These are phyloP conservation scores for Jatropha multifida DNA, from an alignment of 441 rosid genomes.

Conservation along the genomic window DNA sequence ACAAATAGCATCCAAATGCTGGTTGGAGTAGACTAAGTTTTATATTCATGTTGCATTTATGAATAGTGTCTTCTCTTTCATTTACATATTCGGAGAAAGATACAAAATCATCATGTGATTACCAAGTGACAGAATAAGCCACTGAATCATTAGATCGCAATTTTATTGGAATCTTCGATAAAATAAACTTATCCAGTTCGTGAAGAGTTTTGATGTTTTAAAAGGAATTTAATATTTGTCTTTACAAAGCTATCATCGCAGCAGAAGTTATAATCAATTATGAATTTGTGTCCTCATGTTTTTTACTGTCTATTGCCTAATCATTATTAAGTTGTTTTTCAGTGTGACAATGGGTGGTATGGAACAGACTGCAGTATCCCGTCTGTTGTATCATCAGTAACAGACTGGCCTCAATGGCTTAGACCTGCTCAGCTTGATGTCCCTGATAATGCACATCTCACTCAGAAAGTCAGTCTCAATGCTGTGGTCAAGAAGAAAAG, in stretches of 20 bases:
- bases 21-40: not conserved
- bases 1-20: not conserved
- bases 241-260: not conserved
- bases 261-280: slow-evolving; percentile 3
- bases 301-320: slow-evolving; percentile 11
- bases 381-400: slow-evolving; percentile 65
- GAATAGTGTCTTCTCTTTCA: not conserved
- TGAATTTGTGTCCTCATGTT: not conserved
- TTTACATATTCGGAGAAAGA: not conserved
- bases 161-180: not conserved
- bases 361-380: slow-evolving; percentile 94
- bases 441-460: slow-evolving; percentile 40
- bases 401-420: slow-evolving; percentile 94
- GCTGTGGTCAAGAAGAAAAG: slow-evolving; percentile 71
- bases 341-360: slow-evolving; percentile 93
- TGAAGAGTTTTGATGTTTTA: not conserved
- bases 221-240: not conserved
- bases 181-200: not conserved
- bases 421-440: slow-evolving; percentile 81
- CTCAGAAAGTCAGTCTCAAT: slow-evolving; percentile 50
- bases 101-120: not conserved
- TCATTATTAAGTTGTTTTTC: slow-evolving; percentile 26
- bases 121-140: not conserved
- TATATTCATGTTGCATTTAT: not conserved
- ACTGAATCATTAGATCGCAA: not conserved